These are phyloP conservation scores for Colletotrichum tropicale DNA, from an alignment of 2,329 filamentous ascomycete species.

Conservation along the genomic window DNA sequence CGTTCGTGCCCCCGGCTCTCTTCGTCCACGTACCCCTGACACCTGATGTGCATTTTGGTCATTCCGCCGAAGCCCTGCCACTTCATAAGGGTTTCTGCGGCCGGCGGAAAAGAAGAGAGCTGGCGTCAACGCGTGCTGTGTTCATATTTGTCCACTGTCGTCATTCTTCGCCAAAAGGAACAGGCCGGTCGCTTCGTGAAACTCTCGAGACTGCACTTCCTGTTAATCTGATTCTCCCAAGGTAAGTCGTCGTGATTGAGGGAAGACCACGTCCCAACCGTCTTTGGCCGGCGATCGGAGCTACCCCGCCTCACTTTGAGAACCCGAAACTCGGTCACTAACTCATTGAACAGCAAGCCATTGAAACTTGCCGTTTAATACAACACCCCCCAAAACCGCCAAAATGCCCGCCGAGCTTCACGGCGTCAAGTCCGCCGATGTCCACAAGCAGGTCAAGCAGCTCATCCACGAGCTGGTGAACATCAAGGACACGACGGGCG, in stretches of 20 bases:
- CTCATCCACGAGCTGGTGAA: slow-evolving; percentile 78
- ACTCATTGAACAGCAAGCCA: not conserved
- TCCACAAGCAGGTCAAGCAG: slow-evolving; percentile 63
- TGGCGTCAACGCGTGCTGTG: not conserved
- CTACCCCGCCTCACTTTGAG: not conserved
- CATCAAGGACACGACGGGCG: slow-evolving; percentile 76
- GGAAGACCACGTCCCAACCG: not conserved
- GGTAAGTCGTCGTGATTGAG: not conserved
- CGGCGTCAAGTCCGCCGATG: slow-evolving; percentile 49
- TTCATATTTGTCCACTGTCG: not conserved
- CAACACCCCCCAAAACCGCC: not conserved
- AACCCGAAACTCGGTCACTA: not conserved
- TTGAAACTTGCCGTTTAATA: not conserved
- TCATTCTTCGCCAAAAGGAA: not conserved
- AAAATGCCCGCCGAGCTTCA: slow-evolving; percentile 46
- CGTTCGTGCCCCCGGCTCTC: not conserved
- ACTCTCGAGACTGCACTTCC: not conserved
- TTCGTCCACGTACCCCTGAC: not conserved
- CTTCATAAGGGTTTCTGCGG: not conserved
- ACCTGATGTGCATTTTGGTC: not conserved
- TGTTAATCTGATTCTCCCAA: not conserved
- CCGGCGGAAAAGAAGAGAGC: not conserved
- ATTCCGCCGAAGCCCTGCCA: not conserved
- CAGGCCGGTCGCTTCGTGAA: not conserved
- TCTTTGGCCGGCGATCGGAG: not conserved